Evolutionary conservation across 176 grass and related monocot genomes (phyloP), one percentile per base, ranked within the genome.

Genomic region (Pharus latifolius): DNA sequence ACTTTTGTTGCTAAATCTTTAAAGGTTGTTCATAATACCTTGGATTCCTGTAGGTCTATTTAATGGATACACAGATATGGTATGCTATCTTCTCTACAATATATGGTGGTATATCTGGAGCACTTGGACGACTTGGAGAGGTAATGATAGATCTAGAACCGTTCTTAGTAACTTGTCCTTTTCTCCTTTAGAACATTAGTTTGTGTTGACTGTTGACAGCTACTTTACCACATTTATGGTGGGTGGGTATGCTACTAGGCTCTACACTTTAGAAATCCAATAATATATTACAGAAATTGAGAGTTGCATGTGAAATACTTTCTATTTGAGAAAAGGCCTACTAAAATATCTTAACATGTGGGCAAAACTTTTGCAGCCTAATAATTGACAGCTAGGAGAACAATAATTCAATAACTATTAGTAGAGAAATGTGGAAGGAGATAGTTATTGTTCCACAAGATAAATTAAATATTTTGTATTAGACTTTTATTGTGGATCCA

Each of bases 51-150:
- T 61, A 97, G 93, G 89, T 97, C 18, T 97, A 97, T 59, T 92
- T 97, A 49, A 92, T 97, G 93, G 93, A 97, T 77, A 92, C 93
- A 45, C 93, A 96, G 65, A 96, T 96, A 76, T 96, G 93, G 93
- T 96, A 96, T 14, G 79, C 93, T 50, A 82, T 96, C 63, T 96
- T 85, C 65, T 96, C 93, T 73, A 96, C 93, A 23, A 76, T 96
- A 63, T 96, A 81, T 63, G 93, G 93, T 46, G 93, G 93, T 76
- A 59, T 87, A 73, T 92, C 88, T 87, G 93, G 93, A 76, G 93
- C 93, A 79, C 85, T 96, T 66, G 88, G 93, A 55, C 63, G 93
- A 80, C 93, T 96, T 67, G 93, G 93, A 49, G 93, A 96, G 83
- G 92, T 96, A 80, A 83, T 14, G 65, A 74, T 82, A 41, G 47